Conservation (phyloP, 495 filamentous ascomycete genomes). For the Hypoxylon fragiforme region DNA sequence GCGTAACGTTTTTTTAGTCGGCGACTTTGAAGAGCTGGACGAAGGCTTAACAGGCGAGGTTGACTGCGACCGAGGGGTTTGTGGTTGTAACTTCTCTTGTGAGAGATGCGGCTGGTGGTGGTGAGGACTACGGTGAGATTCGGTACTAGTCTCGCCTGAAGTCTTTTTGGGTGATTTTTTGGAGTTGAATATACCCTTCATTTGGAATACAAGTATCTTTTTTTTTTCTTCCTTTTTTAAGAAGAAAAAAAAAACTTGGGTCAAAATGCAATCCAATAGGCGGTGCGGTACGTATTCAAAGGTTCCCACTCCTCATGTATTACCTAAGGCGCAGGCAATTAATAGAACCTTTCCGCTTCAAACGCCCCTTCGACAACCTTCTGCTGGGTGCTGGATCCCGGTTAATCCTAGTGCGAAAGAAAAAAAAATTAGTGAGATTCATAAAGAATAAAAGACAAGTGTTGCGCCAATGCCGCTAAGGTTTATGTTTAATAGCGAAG, state of each 20-base stretch:
- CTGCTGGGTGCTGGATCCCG: constrained; percentile 27
- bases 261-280: constrained; percentile 7
- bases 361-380: constrained; percentile 24
- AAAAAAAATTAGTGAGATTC: background rate
- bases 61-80: constrained; percentile 35
- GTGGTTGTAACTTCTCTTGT: constrained; percentile 32
- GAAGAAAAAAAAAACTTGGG: too few species aligned
- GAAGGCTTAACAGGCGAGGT: constrained; percentile 34
- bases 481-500: too few species aligned
- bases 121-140: constrained; percentile 31
- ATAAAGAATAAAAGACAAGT: background rate
- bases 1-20: constrained; percentile 33
- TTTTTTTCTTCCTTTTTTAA: constrained; percentile 14
- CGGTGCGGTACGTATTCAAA: background rate
- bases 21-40: constrained; percentile 24
- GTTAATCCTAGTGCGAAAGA: constrained; percentile 17
- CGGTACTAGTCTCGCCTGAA: constrained; percentile 49
- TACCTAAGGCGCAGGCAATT: constrained; percentile 33
- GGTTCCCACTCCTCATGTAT: constrained; percentile 32
- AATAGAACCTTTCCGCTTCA: constrained; percentile 21
- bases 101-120: constrained; percentile 5
- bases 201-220: constrained; percentile 40
- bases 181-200: constrained; percentile 58
- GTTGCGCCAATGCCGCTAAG: too few species aligned
- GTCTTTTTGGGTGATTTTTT: constrained; percentile 57